phyloP scores from a whole-genome alignment of 768 basidiomycete species.

The Boletus vinaceobasis region DNA sequence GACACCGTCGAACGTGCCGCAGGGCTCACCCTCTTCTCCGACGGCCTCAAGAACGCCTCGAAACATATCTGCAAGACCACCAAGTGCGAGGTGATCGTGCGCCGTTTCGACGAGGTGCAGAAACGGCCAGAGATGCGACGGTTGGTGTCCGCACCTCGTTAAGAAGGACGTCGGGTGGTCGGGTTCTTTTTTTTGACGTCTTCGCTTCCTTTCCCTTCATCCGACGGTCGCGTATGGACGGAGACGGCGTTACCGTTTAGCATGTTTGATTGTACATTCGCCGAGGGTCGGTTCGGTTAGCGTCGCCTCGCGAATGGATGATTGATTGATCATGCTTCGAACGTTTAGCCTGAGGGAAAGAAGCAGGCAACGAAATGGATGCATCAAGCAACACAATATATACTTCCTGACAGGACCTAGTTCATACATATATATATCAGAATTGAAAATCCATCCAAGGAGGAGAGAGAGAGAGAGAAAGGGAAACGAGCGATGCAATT shows the following conservation, averaged over 20 bases:
- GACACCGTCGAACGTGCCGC: conserved; percentile 90
- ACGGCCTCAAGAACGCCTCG: conserved; percentile 65
- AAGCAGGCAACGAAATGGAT: conserved; percentile 10
- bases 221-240: neutral
- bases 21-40: conserved; percentile 84
- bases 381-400: conserved; percentile 25
- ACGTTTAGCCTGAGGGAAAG: neutral
- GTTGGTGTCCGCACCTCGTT: conserved; percentile 43
- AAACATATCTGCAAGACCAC: conserved; percentile 88
- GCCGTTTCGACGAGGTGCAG: conserved; percentile 87
- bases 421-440: conserved; percentile 20
- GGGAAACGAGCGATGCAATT: neutral
- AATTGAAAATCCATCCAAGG: conserved; percentile 6
- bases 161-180: neutral
- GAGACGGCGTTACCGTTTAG: neutral
- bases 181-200: neutral
- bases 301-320: neutral
- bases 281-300: neutral
- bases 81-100: conserved; percentile 83
- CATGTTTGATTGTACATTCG: neutral
- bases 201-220: neutral
- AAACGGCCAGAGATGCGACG: conserved; percentile 57
- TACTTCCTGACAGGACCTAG: conserved; percentile 20
- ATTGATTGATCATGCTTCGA: neutral
- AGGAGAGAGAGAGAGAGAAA: neutral